Conservation (phyloP, 1,139 yeast genomes). For the Scheffersomyces illinoinensis region DNA sequence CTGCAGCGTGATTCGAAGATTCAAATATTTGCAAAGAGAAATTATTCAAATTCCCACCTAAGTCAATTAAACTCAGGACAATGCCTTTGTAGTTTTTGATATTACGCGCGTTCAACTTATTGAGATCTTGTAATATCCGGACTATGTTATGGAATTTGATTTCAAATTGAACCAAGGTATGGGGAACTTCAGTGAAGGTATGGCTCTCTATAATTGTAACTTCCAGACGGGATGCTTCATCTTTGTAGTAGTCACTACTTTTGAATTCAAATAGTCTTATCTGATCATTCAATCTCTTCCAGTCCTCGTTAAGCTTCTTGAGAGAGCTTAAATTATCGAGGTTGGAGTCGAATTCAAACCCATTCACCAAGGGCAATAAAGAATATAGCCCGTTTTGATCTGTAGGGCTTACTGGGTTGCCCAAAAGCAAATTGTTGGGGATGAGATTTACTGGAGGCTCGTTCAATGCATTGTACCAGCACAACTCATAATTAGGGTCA, state of each 20-base stretch:
- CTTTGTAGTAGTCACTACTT: conserved; percentile 14
- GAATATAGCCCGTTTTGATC: conserved; percentile 49
- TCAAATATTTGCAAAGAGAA: conserved; percentile 47
- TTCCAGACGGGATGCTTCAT: not conserved
- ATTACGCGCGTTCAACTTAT: conserved; percentile 34
- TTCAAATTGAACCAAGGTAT: conserved; percentile 36
- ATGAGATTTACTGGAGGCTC: conserved; percentile 47
- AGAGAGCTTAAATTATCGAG: conserved; percentile 36
- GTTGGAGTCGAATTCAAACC: conserved; percentile 33
- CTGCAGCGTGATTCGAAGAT: conserved; percentile 13
- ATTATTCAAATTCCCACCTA: conserved; percentile 50
- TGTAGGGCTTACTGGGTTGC: conserved; percentile 47
- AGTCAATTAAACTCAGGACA: conserved; percentile 36
- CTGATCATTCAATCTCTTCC: conserved; percentile 36
- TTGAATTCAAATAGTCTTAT: conserved; percentile 34
- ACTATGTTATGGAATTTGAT: conserved; percentile 35
- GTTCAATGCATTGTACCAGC: conserved; percentile 48
- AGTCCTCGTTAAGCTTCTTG: conserved; percentile 37
- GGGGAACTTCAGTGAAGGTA: conserved; percentile 32
- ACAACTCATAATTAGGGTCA: conserved; percentile 50
- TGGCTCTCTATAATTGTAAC: conserved; percentile 4
- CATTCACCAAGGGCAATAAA: conserved; percentile 40
- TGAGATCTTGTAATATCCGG: conserved; percentile 32
- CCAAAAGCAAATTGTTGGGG: conserved; percentile 41
- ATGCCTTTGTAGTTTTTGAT: conserved; percentile 31